A percentile compares a stretch with the other conserved stretches of the same genome.
Evolutionary conservation across 2,329 filamentous ascomycete genomes (phyloP).

Genomic region (Cordyceps militaris): DNA sequence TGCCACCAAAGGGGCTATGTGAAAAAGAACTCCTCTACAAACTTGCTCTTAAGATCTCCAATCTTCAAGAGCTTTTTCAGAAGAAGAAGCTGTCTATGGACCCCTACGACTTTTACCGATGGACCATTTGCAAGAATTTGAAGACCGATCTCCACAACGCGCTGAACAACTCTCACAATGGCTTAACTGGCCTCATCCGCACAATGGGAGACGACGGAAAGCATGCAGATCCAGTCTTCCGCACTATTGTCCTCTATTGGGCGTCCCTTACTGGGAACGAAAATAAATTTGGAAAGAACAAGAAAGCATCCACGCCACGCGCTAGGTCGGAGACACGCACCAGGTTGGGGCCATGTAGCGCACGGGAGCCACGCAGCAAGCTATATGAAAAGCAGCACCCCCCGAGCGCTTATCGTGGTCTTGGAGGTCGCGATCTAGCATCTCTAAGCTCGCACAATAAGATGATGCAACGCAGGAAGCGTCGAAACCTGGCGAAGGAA

Average conservation of each 20-base stretch:
- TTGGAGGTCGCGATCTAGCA: neutral
- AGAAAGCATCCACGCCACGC: neutral
- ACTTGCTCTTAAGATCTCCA: constrained; percentile 27
- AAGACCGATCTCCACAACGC: neutral
- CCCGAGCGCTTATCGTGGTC: neutral
- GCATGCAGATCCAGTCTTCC: constrained; percentile 21
- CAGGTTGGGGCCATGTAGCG: no score
- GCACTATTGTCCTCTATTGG: constrained; percentile 22
- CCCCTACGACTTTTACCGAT: constrained; percentile 32
- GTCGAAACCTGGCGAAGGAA: neutral
- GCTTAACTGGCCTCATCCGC: constrained; percentile 12
- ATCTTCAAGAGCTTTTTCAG: constrained; percentile 22
- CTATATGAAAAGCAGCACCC: no score
- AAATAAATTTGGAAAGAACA: constrained; percentile 17
- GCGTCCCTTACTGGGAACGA: constrained; percentile 19
- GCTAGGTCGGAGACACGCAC: no score
- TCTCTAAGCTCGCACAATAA: neutral
- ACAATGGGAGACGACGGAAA: constrained; percentile 14
- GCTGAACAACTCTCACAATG: neutral
- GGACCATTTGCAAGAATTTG: neutral
- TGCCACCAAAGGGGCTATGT: constrained; percentile 27
- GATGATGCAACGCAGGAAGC: neutral
- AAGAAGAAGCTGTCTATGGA: constrained; percentile 27
- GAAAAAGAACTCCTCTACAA: constrained; percentile 29
- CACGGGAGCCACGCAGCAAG: no score